These are phyloP conservation scores for Monsonia emarginata DNA, from an alignment of 441 rosid species.

Conservation along the genomic window DNA sequence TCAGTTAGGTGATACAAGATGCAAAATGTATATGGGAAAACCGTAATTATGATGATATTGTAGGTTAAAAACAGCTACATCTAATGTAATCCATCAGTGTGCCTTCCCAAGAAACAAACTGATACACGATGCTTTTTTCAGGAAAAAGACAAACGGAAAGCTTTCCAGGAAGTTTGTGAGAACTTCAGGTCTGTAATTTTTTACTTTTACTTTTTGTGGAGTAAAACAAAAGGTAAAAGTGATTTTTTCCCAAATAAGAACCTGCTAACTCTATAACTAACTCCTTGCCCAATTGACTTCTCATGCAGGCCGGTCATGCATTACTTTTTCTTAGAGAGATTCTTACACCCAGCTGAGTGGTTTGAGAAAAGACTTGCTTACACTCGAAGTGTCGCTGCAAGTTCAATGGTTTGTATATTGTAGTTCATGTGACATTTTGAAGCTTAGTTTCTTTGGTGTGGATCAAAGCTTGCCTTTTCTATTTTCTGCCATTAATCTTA, in stretches of 20 bases:
- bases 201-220: slow-evolving; percentile 10
- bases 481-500: neutral
- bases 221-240: too few relatives aligned
- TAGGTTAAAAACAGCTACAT: too few relatives aligned
- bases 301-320: slow-evolving; percentile 91
- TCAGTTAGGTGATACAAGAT: neutral
- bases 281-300: slow-evolving; percentile 20
- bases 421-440: slow-evolving; percentile 6
- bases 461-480: neutral
- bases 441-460: neutral
- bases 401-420: slow-evolving; percentile 71
- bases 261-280: too few relatives aligned
- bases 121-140: slow-evolving; percentile 17
- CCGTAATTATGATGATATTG: neutral
- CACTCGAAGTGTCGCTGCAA: slow-evolving; percentile 87
- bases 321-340: slow-evolving; percentile 84
- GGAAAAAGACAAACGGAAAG: slow-evolving; percentile 80
- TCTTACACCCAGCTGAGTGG: slow-evolving; percentile 92
- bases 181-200: slow-evolving; percentile 65
- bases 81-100: neutral
- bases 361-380: slow-evolving; percentile 98
- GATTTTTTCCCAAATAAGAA: too few relatives aligned
- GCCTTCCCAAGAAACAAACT: neutral
- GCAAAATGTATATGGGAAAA: neutral
- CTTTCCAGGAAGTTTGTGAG: slow-evolving; percentile 71